Evolutionary conservation across 1,139 yeast species (phyloP).

Genomic region (Zygosaccharomyces pseudobailii): DNA sequence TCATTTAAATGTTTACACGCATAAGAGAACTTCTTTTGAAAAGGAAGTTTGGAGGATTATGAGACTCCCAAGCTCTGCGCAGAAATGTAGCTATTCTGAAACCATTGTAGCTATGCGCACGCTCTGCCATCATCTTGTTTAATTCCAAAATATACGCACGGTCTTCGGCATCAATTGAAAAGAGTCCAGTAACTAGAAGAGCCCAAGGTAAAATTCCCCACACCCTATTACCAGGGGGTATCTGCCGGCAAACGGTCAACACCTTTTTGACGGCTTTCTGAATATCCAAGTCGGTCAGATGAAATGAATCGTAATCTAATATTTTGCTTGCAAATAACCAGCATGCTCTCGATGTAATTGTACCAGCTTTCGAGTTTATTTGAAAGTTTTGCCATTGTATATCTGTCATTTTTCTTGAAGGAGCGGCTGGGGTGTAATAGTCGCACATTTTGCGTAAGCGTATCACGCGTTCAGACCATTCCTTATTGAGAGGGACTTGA

Average conservation of each 20-base stretch:
- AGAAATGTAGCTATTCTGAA: slow-evolving; percentile 14
- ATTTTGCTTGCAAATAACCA: slow-evolving; percentile 13
- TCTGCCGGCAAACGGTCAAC: slow-evolving; percentile 7
- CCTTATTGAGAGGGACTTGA: slow-evolving; percentile 16
- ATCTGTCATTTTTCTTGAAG: slow-evolving; percentile 10
- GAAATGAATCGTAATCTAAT: slow-evolving; percentile 7
- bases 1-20: slow-evolving; percentile 9
- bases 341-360: slow-evolving; percentile 14
- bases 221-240: slow-evolving; percentile 12
- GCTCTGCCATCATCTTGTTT: slow-evolving; percentile 12
- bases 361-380: slow-evolving; percentile 12
- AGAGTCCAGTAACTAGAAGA: slow-evolving; percentile 12
- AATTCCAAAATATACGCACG: slow-evolving; percentile 10
- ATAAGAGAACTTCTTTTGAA: slow-evolving; percentile 11
- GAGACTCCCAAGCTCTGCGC: slow-evolving; percentile 16
- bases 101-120: slow-evolving; percentile 17
- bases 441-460: slow-evolving; percentile 12
- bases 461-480: slow-evolving; percentile 8
- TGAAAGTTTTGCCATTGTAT: slow-evolving; percentile 12
- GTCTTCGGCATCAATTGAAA: slow-evolving; percentile 9
- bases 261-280: slow-evolving; percentile 11
- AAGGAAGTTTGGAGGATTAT: slow-evolving; percentile 9
- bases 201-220: slow-evolving; percentile 18
- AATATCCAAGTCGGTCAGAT: slow-evolving; percentile 5
- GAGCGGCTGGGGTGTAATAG: slow-evolving; percentile 11